Evolutionary conservation across 202 grass and related monocot genomes (phyloP), one percentile per base, ranked within the genome.

Genomic region (Carex arenaria): DNA sequence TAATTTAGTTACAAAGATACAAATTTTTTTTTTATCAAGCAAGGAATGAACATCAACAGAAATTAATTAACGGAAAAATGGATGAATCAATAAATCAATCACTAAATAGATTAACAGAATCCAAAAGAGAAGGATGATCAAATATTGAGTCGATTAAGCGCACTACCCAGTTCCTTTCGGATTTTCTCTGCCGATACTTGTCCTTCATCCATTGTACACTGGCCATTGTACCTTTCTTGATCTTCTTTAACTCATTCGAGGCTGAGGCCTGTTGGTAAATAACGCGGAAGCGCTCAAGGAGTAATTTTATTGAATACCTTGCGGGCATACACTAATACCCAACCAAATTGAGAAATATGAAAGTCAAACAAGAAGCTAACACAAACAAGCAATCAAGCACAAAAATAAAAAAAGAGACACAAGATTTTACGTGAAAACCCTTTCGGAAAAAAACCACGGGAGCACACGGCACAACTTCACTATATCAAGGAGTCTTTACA

Each of bases 171-270:
- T 93, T 85, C 12, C 40, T 55, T 55, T 76, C 42, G 42, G 26
- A 43, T 81, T 53, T 88, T 84, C 83, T 94, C 90, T 90, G 92
- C 82, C 86, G 89, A 59, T 62, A 94, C 87, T 91, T 98, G 80
- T 87, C 90, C 81, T 92, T 93, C 86, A 97, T 93, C 92, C 95
- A 97, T 80, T 89, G 90, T 86, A 97, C 84, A 45, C 95, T 89
- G 30, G 87, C 84, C 38, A 84, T 70, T 3, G 89, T 90, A 47
- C 95, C 90, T 83, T 90, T 91, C 90, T 97, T 94, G 36, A 93
- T 91, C 90, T 94, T 98, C 89, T 14, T 90, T 15, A 98, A 74
- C 62, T 92, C 95, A 7, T 90, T 91, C 4, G 82, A 85, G 63
- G 94, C 88, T 0, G 65, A 83, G 28, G 78, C 87, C 26, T 26